A percentile compares a stretch with the other conserved stretches of the same genome.
Evolutionary conservation across 495 filamentous ascomycete genomes (phyloP).

Genomic region (Usnea hakonensis): DNA sequence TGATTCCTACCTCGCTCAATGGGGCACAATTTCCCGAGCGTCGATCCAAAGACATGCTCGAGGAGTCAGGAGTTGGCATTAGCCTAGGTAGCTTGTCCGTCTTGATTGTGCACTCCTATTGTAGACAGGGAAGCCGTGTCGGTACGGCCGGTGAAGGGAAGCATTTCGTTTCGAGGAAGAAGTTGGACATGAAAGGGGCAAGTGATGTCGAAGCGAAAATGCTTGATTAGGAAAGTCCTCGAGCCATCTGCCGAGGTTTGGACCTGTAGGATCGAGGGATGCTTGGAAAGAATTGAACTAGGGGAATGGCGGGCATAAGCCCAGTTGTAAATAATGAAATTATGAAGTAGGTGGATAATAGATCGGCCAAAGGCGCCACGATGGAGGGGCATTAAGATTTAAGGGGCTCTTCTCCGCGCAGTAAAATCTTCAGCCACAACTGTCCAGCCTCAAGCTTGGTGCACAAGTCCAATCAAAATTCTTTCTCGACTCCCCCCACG

Average conservation of each 20-base stretch:
- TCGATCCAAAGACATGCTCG: neutral
- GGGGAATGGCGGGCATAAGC: too few relatives aligned
- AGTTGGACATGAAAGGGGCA: neutral
- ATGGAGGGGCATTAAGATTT: neutral
- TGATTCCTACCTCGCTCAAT: neutral
- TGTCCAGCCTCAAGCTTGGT: neutral
- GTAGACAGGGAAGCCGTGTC: neutral
- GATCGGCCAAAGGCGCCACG: neutral
- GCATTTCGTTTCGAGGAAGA: neutral
- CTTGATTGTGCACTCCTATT: neutral
- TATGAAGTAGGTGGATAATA: too few relatives aligned
- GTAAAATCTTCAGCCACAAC: neutral
- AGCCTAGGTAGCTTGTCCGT: neutral
- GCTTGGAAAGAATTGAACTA: too few relatives aligned
- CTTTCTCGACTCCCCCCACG: neutral
- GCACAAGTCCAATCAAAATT: neutral
- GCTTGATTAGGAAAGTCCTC: neutral
- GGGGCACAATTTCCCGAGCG: constrained; percentile 5
- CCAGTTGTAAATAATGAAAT: too few relatives aligned
- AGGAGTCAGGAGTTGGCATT: neutral
- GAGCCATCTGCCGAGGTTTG: neutral
- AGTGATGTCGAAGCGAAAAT: neutral
- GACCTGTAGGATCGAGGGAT: too few relatives aligned
- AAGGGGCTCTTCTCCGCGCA: constrained; percentile 1
- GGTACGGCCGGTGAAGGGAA: neutral